phyloP scores from a whole-genome alignment of 345 rosid species.

The Pseudoturritis turrita region DNA sequence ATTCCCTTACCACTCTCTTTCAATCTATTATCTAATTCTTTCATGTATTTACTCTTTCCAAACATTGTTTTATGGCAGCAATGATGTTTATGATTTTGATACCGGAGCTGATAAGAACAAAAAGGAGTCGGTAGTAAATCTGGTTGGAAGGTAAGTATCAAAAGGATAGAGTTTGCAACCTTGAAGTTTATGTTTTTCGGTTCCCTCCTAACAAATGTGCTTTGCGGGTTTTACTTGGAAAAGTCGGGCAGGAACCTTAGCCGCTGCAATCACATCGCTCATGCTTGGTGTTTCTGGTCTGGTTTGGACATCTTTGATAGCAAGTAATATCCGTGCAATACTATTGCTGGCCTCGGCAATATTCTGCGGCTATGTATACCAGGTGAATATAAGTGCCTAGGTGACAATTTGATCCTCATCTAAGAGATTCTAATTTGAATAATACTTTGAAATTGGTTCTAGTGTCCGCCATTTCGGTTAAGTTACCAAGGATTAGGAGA shows the following conservation, averaged over 20 bases:
- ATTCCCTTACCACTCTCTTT: background rate
- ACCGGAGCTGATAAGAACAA: constrained; percentile 93
- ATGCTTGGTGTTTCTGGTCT: constrained; percentile 56
- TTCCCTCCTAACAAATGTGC: background rate
- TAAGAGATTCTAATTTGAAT: background rate
- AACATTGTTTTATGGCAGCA: constrained; percentile 51
- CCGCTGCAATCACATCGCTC: constrained; percentile 54
- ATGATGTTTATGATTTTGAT: constrained; percentile 92
- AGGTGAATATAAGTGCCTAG: constrained; percentile 37
- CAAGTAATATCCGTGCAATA: constrained; percentile 51
- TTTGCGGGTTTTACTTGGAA: background rate
- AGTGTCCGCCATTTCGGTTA: constrained; percentile 94
- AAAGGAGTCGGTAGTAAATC: constrained; percentile 81
- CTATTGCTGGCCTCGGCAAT: constrained; percentile 61
- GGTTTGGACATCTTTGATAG: constrained; percentile 51
- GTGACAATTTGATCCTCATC: background rate
- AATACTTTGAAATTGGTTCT: background rate
- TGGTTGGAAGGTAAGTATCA: constrained; percentile 63
- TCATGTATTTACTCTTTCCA: background rate
- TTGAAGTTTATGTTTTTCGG: background rate
- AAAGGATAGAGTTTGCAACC: background rate
- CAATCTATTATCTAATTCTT: background rate
- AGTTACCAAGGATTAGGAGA: constrained; percentile 95
- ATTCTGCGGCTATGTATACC: constrained; percentile 73
- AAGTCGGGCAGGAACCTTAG: constrained; percentile 65